Conservation (phyloP, 352 stramenopile species). For the Globisporangium recalcitrans region DNA sequence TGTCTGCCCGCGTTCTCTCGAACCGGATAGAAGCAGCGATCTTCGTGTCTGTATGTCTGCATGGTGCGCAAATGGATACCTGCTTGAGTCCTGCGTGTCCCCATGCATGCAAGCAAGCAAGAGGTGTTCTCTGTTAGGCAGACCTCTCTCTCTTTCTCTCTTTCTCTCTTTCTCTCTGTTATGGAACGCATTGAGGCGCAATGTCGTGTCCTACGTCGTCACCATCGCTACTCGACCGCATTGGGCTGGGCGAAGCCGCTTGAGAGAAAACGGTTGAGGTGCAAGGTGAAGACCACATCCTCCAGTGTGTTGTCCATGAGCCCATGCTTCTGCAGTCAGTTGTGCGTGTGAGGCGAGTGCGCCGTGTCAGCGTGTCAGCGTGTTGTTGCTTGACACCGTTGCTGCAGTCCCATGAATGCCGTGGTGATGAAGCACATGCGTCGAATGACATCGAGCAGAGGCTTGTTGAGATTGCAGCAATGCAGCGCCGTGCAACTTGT, state of each 20-base stretch:
- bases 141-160: background rate
- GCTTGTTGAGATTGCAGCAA: background rate
- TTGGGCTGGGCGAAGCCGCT: background rate
- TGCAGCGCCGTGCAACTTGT: background rate
- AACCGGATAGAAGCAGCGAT: background rate
- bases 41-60: too few relatives aligned
- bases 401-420: background rate
- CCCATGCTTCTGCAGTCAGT: too few relatives aligned
- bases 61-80: background rate
- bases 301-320: too few relatives aligned
- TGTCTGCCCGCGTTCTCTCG: background rate
- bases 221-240: background rate
- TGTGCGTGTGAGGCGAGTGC: background rate
- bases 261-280: background rate
- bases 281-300: background rate
- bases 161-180: background rate
- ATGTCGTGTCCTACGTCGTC: background rate
- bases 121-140: background rate
- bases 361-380: background rate
- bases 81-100: background rate
- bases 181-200: background rate
- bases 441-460: background rate
- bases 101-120: background rate
- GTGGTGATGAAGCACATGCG: background rate
- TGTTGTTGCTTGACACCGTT: background rate